Evolutionary conservation across 768 basidiomycete genomes (phyloP), one percentile per base, ranked within the genome.

Genomic region (Rossbeevera mucosa): DNA sequence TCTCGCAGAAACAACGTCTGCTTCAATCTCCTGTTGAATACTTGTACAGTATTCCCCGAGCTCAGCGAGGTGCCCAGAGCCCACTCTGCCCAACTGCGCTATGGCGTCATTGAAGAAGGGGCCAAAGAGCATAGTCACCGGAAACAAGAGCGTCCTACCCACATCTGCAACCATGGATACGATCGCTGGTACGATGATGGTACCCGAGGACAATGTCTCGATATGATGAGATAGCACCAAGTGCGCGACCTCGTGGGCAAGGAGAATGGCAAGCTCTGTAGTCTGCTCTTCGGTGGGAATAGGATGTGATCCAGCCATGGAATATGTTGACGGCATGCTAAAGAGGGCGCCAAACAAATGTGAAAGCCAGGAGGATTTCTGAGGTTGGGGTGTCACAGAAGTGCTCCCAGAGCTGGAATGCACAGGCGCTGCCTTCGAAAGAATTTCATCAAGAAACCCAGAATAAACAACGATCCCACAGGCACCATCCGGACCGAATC

Each of bases 51-150:
- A 77, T 59, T 87, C 84, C 22, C 82, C 82, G 3, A 86, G 70
- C 66, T 83, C 86, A 45, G 76, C 74, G 33, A 94, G 74, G 63
- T 94, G 86, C 2, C 83, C 82, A 11, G 85, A 83, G 2, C 89
- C 86, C 1, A 88, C 78, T 64, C 85, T 85, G 22, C 91, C 86
- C 48, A 93, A 60, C 47, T 88, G 82, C 0, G 86, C 91, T 22
- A 98, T 79, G 3, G 91, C 94, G 60, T 99, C 95, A 63, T 95
- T 94, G 53, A 97, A 83, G 66, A 97, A 96, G 1, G 95, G 95
- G 0, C 95, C 94, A 51, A 97, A 83, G 8, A 94, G 62, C 86
- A 90, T 92, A 4, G 91, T 96, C 45, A 94, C 62, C 0, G 94
- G 94, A 69, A 94, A 97, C 13, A 94, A 70, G 28, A 93, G 64